Conservation (phyloP, 2,329 filamentous ascomycete species). For the Thelonectria discophora region DNA sequence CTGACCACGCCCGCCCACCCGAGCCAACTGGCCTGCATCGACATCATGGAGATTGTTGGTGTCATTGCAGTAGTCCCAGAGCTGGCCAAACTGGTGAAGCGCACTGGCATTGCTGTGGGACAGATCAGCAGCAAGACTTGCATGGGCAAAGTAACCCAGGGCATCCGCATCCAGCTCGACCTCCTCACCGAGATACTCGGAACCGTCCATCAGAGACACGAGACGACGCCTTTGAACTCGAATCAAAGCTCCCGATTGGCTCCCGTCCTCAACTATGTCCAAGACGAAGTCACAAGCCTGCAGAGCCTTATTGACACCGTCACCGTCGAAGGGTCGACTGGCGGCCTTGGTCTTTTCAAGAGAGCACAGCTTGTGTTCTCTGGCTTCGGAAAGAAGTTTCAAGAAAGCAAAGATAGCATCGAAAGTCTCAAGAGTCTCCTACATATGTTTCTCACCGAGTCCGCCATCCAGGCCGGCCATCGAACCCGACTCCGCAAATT, state of each 20-base stretch:
- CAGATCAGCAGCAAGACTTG: slow-evolving; percentile 2
- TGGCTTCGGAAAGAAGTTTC: neutral
- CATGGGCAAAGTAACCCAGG: neutral
- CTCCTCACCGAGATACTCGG: slow-evolving; percentile 2
- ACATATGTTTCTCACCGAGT: neutral
- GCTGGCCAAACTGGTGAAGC: neutral
- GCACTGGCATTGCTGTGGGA: slow-evolving; percentile 1
- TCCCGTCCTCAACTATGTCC: neutral
- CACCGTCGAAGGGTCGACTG: neutral
- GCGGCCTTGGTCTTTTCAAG: neutral
- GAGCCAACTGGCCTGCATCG: no score
- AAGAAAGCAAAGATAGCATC: neutral
- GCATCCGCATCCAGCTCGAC: slow-evolving; percentile 6
- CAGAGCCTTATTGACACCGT: neutral
- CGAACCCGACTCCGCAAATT: neutral
- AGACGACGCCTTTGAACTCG: neutral
- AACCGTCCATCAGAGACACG: neutral
- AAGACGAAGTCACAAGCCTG: neutral
- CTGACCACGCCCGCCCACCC: no score
- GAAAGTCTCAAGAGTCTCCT: neutral
- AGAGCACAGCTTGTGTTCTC: neutral
- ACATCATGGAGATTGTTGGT: neutral
- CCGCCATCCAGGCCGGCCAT: neutral
- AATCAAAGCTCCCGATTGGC: neutral
- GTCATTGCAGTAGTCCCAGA: neutral